A percentile compares a stretch with the other conserved stretches of the same genome.
Evolutionary conservation across 225 moss, liverwort and hornwort genomes (phyloP).

Genomic region (Pseudoscleropodium purum): DNA sequence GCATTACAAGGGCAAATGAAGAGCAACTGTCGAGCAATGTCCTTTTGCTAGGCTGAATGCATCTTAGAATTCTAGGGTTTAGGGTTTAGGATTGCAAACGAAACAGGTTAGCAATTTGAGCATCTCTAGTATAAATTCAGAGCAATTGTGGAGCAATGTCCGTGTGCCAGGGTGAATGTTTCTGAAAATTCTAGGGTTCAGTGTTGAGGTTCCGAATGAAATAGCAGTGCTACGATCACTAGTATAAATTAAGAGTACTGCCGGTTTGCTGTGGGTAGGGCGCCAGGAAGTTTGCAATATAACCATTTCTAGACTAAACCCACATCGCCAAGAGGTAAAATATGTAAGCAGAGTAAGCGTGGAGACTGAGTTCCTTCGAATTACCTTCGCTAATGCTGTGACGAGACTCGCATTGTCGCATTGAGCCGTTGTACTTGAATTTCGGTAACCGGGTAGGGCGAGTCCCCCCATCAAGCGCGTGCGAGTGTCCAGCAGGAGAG

Average conservation of each 20-base stretch:
- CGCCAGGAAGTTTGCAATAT: background rate
- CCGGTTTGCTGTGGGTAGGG: background rate
- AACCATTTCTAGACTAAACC: background rate
- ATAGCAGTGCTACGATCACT: background rate
- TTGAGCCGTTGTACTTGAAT: background rate
- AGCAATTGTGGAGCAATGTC: background rate
- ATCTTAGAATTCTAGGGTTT: background rate
- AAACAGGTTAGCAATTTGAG: background rate
- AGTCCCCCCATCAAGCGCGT: background rate
- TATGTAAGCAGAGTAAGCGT: background rate
- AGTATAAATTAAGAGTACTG: background rate
- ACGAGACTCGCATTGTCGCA: background rate
- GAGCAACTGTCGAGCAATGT: background rate
- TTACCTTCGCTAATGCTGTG: constrained; percentile 18
- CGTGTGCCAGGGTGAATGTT: background rate
- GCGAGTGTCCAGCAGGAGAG: background rate
- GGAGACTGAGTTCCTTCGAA: background rate
- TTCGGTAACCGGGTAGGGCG: background rate
- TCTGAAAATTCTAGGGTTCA: background rate
- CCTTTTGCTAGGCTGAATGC: background rate
- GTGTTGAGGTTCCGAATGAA: background rate
- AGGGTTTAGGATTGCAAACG: background rate
- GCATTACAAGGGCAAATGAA: background rate
- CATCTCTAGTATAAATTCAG: background rate
- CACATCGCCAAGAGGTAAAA: background rate